phyloP scores from a whole-genome alignment of 2,329 filamentous ascomycete species.

The Aureobasidium sp. region DNA sequence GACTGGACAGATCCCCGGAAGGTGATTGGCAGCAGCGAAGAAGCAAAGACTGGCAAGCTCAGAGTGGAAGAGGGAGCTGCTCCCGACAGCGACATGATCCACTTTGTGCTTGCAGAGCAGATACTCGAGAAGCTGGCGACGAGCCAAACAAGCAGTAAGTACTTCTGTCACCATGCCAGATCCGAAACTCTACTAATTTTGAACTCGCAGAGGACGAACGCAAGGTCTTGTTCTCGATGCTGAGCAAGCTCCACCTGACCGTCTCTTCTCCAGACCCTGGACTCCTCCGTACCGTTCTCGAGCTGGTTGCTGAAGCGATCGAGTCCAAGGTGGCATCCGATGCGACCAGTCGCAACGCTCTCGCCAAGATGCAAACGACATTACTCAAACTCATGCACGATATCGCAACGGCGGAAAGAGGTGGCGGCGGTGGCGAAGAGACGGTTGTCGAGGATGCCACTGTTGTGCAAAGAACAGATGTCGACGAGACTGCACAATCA shows the following conservation, averaged over 20 bases:
- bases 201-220: slow-evolving; percentile 63
- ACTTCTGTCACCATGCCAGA: not conserved
- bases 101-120: slow-evolving; percentile 67
- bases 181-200: slow-evolving; percentile 21
- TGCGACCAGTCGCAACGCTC: slow-evolving; percentile 42
- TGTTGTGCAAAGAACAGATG: not conserved
- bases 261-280: slow-evolving; percentile 21
- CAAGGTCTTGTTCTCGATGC: slow-evolving; percentile 66
- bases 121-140: slow-evolving; percentile 66
- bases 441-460: slow-evolving; percentile 18
- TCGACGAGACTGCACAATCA: slow-evolving; percentile 5
- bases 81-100: slow-evolving; percentile 47
- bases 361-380: slow-evolving; percentile 44
- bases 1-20: slow-evolving; percentile 96
- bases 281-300: slow-evolving; percentile 31
- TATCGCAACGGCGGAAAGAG: slow-evolving; percentile 25
- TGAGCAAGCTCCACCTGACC: slow-evolving; percentile 76
- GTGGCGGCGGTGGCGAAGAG: slow-evolving; percentile 23
- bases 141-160: slow-evolving; percentile 55
- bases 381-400: slow-evolving; percentile 47
- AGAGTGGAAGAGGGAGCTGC: slow-evolving; percentile 51
- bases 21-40: slow-evolving; percentile 53
- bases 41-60: slow-evolving; percentile 37
- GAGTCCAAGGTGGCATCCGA: slow-evolving; percentile 43
- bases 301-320: slow-evolving; percentile 39